Evolutionary conservation across 225 moss, liverwort and hornwort species (phyloP).

Genomic region (Physcomitrellopsis africana): DNA sequence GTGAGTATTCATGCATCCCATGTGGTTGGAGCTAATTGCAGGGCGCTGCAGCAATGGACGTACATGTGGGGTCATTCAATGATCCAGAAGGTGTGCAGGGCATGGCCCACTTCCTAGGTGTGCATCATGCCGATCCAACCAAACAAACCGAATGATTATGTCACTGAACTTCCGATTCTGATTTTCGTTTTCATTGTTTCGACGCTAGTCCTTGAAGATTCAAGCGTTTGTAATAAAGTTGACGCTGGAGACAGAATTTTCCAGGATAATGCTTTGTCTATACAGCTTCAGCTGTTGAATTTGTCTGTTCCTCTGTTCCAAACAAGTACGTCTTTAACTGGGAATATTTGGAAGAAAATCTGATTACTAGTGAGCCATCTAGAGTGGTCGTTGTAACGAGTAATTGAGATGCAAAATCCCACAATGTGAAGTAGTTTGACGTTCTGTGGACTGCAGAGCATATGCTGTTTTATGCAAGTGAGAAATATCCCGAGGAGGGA

Average conservation of each 20-base stretch:
- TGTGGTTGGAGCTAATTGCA: slow-evolving; percentile 10
- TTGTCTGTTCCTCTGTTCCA: too few relatives aligned
- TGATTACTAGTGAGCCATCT: too few relatives aligned
- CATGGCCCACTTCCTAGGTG: slow-evolving; percentile 75
- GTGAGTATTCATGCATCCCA: neutral
- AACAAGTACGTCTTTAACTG: too few relatives aligned
- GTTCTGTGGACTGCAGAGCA: slow-evolving; percentile 67
- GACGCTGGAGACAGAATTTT: too few relatives aligned
- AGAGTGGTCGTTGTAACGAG: neutral
- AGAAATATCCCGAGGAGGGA: slow-evolving; percentile 92
- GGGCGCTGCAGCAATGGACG: slow-evolving; percentile 73
- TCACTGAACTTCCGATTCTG: too few relatives aligned
- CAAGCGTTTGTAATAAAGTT: too few relatives aligned
- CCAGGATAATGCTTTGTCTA: too few relatives aligned
- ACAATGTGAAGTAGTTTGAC: neutral
- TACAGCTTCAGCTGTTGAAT: too few relatives aligned
- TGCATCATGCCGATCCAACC: neutral
- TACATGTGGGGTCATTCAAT: slow-evolving; percentile 66
- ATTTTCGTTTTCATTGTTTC: too few relatives aligned
- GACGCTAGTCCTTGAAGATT: neutral
- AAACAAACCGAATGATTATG: too few relatives aligned
- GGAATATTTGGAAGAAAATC: too few relatives aligned
- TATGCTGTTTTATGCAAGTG: slow-evolving; percentile 93
- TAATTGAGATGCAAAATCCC: neutral
- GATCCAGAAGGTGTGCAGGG: slow-evolving; percentile 71